Evolutionary conservation across 1,139 yeast species (phyloP), one percentile per base, ranked within the genome.

Genomic region (Schwanniomyces etchellsii): DNA sequence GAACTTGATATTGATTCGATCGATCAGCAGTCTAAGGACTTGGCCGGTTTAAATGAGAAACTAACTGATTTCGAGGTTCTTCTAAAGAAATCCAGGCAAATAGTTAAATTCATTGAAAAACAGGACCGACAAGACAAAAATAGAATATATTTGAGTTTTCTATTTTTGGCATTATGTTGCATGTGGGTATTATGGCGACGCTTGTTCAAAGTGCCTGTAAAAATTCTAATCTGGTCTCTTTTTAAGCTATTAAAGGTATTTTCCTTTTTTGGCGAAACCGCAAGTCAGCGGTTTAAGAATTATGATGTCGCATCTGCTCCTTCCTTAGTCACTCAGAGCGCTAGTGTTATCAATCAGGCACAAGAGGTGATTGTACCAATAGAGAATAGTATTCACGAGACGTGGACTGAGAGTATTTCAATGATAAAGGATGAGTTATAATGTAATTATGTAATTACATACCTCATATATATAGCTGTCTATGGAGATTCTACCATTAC

Each of bases 111-210:
- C 35, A 74, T 81, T 33, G 85, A 81, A 44, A 75, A 75, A 44
- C 83, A 84, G 30, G 86, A 82, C 44, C 62, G 67, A 33, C 57
- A 68, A 38, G 91, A 82, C 44, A 64, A 82, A 31, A 60, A 71
- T 29, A 58, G 75, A 34, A 80, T 81, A 46, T 74, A 77, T 40
- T 52, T 72, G 31, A 66, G 84, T 18, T 44, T 81, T 27, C 76
- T 74, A 13, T 77, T 81, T 40, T 65, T 81, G 35, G 57, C 67
- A 3, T 40, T 67, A 2, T 80, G 79, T 22, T 60, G 82, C 39
- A 47, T 57, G 3, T 80, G 84, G 81, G 75, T 81, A 14, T 40
- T 80, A 2, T 81, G 82, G 77, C 57, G 80, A 40, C 59, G 89
- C 34, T 60, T 81, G 3, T 54, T 81, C 25, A 63, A 69, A 42